A percentile compares a stretch with the other conserved stretches of the same genome.
These are phyloP conservation scores for Cicer yamashitae DNA, from an alignment of 306 rosid genomes.

Conservation along the genomic window DNA sequence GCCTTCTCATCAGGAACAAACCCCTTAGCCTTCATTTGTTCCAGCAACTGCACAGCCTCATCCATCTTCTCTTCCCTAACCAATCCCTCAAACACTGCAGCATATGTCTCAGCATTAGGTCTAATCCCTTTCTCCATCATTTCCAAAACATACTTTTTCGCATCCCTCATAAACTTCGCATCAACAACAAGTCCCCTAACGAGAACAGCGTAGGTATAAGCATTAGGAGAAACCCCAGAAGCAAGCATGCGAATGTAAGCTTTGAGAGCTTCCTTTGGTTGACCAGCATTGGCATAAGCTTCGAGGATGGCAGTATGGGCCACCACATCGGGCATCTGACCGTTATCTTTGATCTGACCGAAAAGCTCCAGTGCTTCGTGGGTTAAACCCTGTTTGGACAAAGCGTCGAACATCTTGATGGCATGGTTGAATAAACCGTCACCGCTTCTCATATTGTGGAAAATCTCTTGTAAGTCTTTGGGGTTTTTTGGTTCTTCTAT, in stretches of 20 bases:
- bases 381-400: slow-evolving; percentile 80
- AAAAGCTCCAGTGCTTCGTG: slow-evolving; percentile 79
- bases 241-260: slow-evolving; percentile 75
- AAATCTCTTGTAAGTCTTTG: slow-evolving; percentile 68
- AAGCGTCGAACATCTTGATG: slow-evolving; percentile 89
- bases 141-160: slow-evolving; percentile 61
- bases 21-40: slow-evolving; percentile 60
- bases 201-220: slow-evolving; percentile 70
- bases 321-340: slow-evolving; percentile 82
- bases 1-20: slow-evolving; percentile 71
- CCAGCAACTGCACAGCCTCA: slow-evolving; percentile 61
- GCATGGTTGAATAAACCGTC: slow-evolving; percentile 70
- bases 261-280: slow-evolving; percentile 71
- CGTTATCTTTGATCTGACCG: slow-evolving; percentile 73
- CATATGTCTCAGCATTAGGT: slow-evolving; percentile 69
- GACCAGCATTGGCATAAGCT: slow-evolving; percentile 69
- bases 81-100: slow-evolving; percentile 67
- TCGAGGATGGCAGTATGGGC: slow-evolving; percentile 72
- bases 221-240: slow-evolving; percentile 70
- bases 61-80: slow-evolving; percentile 51
- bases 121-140: slow-evolving; percentile 73
- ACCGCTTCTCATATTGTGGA: slow-evolving; percentile 63
- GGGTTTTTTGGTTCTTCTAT: slow-evolving; percentile 68
- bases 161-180: slow-evolving; percentile 53
- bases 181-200: slow-evolving; percentile 59